These are phyloP conservation scores for Desmodesmus armatus DNA, from an alignment of 139 green algal species.

Conservation along the genomic window DNA sequence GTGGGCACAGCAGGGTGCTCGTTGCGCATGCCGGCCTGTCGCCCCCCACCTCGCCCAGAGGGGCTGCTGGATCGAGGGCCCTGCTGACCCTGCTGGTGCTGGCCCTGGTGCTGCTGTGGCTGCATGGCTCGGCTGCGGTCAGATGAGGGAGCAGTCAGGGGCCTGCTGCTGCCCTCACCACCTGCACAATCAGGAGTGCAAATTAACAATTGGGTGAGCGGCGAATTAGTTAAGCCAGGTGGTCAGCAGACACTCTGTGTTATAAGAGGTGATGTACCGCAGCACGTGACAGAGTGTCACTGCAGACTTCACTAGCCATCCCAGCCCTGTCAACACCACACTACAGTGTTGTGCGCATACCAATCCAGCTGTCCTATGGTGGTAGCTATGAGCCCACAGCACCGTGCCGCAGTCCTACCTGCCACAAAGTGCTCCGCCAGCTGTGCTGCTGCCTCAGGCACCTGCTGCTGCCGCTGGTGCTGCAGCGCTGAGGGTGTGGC, in stretches of 20 bases:
- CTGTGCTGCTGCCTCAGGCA: conserved; percentile 28
- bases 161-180: conserved; percentile 35
- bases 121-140: neutral
- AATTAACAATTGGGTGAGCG: neutral
- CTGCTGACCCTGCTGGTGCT: too few relatives aligned
- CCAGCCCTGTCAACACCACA: neutral
- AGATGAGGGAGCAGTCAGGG: conserved; percentile 25
- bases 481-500: conserved; percentile 21
- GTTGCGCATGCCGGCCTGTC: too few relatives aligned
- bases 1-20: too few relatives aligned
- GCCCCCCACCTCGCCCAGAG: too few relatives aligned
- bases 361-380: neutral
- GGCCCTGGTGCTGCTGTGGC: too few relatives aligned
- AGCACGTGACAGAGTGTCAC: too few relatives aligned
- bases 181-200: neutral
- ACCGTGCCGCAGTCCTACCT: neutral
- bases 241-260: neutral
- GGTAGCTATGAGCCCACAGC: neutral
- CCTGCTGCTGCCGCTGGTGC: conserved; percentile 1
- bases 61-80: too few relatives aligned
- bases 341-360: neutral
- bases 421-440: conserved; percentile 31
- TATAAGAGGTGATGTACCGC: neutral
- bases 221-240: neutral
- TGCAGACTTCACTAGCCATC: neutral